Conservation (phyloP, 1,139 yeast genomes). For the Geotrichum macrosporum region DNA sequence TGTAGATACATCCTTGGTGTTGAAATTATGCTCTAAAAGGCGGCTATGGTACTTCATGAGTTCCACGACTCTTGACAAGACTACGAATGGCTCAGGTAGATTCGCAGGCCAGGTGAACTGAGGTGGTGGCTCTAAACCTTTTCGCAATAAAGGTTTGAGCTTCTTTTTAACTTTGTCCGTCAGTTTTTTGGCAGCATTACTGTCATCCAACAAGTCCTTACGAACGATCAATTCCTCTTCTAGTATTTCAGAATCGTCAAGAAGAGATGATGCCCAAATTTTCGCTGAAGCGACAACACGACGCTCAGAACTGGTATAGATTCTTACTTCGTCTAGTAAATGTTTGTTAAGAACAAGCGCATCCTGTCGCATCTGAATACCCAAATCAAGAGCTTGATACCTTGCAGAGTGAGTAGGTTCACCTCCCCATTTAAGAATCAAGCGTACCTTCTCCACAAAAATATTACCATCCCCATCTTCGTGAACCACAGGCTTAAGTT, state of each 20-base stretch:
- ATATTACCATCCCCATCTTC: conserved; percentile 36
- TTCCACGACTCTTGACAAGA: conserved; percentile 87
- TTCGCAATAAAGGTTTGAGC: conserved; percentile 84
- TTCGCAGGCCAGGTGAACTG: conserved; percentile 99
- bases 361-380: conserved; percentile 92
- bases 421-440: conserved; percentile 97
- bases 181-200: conserved; percentile 93
- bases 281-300: conserved; percentile 92
- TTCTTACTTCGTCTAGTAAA: conserved; percentile 76
- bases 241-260: conserved; percentile 62
- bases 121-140: conserved; percentile 97
- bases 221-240: conserved; percentile 77
- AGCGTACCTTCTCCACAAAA: conserved; percentile 82
- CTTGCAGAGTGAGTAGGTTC: conserved; percentile 97
- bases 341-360: conserved; percentile 77
- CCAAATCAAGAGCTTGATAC: conserved; percentile 89
- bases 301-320: conserved; percentile 88
- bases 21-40: conserved; percentile 78
- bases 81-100: conserved; percentile 95
- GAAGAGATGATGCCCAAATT: conserved; percentile 74
- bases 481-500: conserved; percentile 81
- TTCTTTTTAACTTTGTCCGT: conserved; percentile 98
- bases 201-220: conserved; percentile 88
- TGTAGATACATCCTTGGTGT: conserved; percentile 55
- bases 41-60: conserved; percentile 87